phyloP scores from a whole-genome alignment of 768 basidiomycete species.

The Leccinum broughii region DNA sequence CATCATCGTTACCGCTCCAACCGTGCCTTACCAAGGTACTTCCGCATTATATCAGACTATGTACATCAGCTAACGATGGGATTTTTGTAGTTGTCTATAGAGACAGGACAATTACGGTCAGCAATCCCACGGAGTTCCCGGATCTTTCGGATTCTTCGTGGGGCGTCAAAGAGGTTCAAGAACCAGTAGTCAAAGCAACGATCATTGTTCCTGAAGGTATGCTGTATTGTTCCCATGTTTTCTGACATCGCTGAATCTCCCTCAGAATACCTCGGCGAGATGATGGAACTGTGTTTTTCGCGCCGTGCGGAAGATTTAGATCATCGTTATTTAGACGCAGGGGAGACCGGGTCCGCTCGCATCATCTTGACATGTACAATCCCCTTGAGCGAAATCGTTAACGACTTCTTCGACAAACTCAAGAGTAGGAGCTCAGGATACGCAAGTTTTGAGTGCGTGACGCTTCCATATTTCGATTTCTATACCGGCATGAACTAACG shows the following conservation, averaged over 20 bases:
- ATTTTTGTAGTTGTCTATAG: constrained; percentile 66
- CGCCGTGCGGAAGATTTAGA: constrained; percentile 85
- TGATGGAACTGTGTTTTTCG: constrained; percentile 91
- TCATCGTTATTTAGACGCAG: constrained; percentile 78
- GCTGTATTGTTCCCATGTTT: constrained; percentile 4
- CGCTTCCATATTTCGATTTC: not conserved
- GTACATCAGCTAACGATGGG: not conserved
- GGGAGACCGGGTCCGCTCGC: constrained; percentile 44
- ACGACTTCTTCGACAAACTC: constrained; percentile 92
- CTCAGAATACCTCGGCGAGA: constrained; percentile 87
- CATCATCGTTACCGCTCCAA: constrained; percentile 93
- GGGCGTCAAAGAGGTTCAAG: constrained; percentile 76
- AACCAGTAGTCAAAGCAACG: constrained; percentile 90
- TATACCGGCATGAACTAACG: not conserved
- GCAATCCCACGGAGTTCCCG: constrained; percentile 96
- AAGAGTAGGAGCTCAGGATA: constrained; percentile 92
- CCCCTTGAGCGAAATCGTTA: constrained; percentile 92
- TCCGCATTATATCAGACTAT: not conserved
- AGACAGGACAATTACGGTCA: constrained; percentile 63
- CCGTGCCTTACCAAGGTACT: constrained; percentile 87
- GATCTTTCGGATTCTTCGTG: constrained; percentile 63
- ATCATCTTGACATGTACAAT: constrained; percentile 80
- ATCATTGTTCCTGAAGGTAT: constrained; percentile 93
- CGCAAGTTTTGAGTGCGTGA: constrained; percentile 84
- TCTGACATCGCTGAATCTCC: not conserved